Base-by-base conservation (phyloP, 2,329 filamentous ascomycete species). In the Teratosphaeria pseudoeucalypti region DNA sequence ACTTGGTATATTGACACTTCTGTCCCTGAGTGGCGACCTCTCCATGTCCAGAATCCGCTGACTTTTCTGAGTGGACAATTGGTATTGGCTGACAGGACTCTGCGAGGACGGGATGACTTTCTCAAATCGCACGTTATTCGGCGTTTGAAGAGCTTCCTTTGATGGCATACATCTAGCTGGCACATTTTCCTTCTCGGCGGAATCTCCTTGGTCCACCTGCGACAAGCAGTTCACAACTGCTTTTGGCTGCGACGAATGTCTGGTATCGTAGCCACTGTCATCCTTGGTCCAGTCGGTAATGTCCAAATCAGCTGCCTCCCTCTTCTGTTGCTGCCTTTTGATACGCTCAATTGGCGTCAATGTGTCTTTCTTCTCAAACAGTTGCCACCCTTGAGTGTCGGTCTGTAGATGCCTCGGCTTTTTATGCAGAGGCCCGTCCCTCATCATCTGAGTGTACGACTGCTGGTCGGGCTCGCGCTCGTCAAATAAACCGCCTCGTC, bases 51-150 rank as follows among this genome's bases (percentile, higher is more conserved):
- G 34, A 29, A 5, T 56, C 14, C 53, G 54, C 27, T 34, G 19
- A 4, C 60, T 59, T 16, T 57, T 55, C n/a, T 54, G 59, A 6
- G 61, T 55, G 5, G 65, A 65, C 19, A 61, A 34, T 43, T 60
- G 61, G 26, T 58, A 49, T 49, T n/a, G 58, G 47, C 64, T 66
- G 6, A 62, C 60, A 6, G 65, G 64, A 29, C 63, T 64, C 52
- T 65, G 65, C n/a, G 65, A 67, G 12, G 65, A 66, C 10, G 65
- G 64, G 16, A 67, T 58, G 34, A 29, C 29, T 29, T 64, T 61
- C n/a, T 39, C 54, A 16, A 61, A 54, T 2, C 55, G 59, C 9
- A 43, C 34, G 19, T 61, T 64, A 16, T 53, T 57, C 2, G 65
- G 65, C 6, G 65, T 66, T 9, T n/a, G 14, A 26, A 61, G n/a